phyloP scores from a whole-genome alignment of 805 yeast species.

The Yarrowia porcina region DNA sequence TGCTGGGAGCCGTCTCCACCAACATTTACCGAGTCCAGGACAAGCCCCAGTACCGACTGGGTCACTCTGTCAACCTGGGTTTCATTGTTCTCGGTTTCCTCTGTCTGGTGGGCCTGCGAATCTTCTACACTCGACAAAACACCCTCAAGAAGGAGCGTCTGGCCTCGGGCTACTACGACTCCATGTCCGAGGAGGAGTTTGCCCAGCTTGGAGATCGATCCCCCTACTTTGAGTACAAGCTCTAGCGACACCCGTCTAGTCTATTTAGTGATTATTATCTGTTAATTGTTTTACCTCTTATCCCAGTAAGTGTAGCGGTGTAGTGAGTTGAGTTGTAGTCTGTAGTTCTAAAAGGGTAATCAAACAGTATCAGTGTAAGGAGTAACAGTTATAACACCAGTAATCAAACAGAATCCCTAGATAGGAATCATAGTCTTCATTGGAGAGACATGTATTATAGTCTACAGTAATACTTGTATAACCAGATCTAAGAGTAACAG shows the following conservation, averaged over 20 bases:
- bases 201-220: constrained; percentile 17
- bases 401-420: too few species aligned
- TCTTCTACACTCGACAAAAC: constrained; percentile 22
- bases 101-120: constrained; percentile 5
- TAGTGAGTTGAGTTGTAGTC: too few species aligned
- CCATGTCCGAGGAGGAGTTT: constrained; percentile 3
- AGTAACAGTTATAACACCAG: too few species aligned
- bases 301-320: too few species aligned
- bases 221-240: constrained; percentile 23
- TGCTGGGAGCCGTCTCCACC: constrained; percentile 59
- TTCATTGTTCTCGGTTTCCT: constrained; percentile 41
- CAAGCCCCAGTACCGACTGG: constrained; percentile 53
- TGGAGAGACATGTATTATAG: too few species aligned
- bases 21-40: constrained; percentile 52
- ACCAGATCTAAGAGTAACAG: too few species aligned
- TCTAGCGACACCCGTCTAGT: neutral
- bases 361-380: too few species aligned
- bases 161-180: constrained; percentile 9
- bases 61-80: constrained; percentile 49
- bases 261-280: neutral
- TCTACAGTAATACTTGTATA: too few species aligned
- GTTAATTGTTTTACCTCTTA: neutral
- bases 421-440: too few species aligned
- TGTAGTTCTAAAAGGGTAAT: too few species aligned
- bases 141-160: constrained; percentile 12